These are phyloP conservation scores for Ophiobolus disseminans DNA, from an alignment of 2,329 filamentous ascomycete genomes.

Conservation along the genomic window DNA sequence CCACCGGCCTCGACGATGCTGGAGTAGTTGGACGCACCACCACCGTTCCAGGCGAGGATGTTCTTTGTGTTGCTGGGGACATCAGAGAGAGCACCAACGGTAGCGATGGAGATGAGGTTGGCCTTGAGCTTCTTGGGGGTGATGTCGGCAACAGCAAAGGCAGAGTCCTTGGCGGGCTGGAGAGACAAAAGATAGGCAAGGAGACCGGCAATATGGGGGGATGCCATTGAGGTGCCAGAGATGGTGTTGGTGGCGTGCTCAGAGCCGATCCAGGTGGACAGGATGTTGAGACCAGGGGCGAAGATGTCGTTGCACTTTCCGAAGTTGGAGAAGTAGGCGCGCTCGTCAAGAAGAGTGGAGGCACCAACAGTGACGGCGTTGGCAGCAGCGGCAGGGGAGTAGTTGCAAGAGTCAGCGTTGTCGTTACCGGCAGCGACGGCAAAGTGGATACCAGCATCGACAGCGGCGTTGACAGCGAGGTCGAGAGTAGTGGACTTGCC, in stretches of 20 bases:
- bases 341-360: conserved; percentile 89
- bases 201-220: conserved; percentile 94
- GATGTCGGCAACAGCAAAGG: conserved; percentile 86
- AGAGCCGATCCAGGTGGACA: conserved; percentile 98
- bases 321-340: conserved; percentile 99
- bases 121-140: conserved; percentile 94
- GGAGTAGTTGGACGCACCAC: conserved; percentile 89
- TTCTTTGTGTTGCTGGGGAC: conserved; percentile 89
- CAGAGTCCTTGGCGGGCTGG: conserved; percentile 87
- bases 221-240: conserved; percentile 99
- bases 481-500: conserved; percentile 95
- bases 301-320: conserved; percentile 99
- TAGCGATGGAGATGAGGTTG: conserved; percentile 83
- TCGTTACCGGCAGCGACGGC: conserved; percentile 98
- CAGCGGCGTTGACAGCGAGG: conserved; percentile 90
- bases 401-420: conserved; percentile 98
- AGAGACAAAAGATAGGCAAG: conserved; percentile 98
- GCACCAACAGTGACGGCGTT: conserved; percentile 96
- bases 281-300: conserved; percentile 93
- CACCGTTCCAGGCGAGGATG: conserved; percentile 98
- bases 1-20: conserved; percentile 77
- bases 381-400: conserved; percentile 91
- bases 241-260: conserved; percentile 98
- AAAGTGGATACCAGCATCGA: conserved; percentile 92
- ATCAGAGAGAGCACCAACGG: conserved; percentile 76